These are phyloP conservation scores for Friedmanniomyces simplex DNA, from an alignment of 495 filamentous ascomycete genomes.

Conservation along the genomic window DNA sequence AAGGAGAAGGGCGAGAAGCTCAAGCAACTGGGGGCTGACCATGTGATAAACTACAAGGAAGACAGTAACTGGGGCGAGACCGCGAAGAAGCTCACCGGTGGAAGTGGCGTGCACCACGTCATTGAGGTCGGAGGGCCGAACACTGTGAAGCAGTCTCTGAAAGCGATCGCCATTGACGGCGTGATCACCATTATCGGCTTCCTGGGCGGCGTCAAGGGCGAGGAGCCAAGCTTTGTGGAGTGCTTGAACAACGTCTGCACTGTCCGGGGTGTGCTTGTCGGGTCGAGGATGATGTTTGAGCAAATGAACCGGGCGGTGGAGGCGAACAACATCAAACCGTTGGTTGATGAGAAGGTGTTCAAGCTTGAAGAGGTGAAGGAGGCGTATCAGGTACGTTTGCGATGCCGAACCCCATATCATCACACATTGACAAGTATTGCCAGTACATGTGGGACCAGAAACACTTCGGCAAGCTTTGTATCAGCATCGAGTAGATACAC, in stretches of 20 bases:
- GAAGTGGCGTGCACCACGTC: slow-evolving; percentile 57
- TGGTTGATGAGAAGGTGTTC: slow-evolving; percentile 34
- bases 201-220: slow-evolving; percentile 26
- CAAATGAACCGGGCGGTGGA: slow-evolving; percentile 34
- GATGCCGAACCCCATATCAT: neutral
- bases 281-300: slow-evolving; percentile 31
- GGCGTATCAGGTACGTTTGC: slow-evolving; percentile 30
- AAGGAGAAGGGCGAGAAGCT: slow-evolving; percentile 53
- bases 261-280: slow-evolving; percentile 32
- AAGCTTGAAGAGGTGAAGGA: slow-evolving; percentile 28
- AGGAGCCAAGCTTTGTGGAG: slow-evolving; percentile 31
- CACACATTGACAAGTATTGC: neutral
- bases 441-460: slow-evolving; percentile 54
- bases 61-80: slow-evolving; percentile 64
- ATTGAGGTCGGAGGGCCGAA: slow-evolving; percentile 34
- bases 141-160: slow-evolving; percentile 29
- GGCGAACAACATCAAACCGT: slow-evolving; percentile 31
- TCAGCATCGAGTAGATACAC: slow-evolving; percentile 48
- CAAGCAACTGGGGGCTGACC: slow-evolving; percentile 65
- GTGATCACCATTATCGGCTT: slow-evolving; percentile 37
- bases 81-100: slow-evolving; percentile 54
- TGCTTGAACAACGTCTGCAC: slow-evolving; percentile 28
- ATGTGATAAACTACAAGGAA: slow-evolving; percentile 67
- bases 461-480: slow-evolving; percentile 65
- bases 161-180: slow-evolving; percentile 30